Percentiles rank a stretch among this genome's conserved stretches.
phyloP scores from a whole-genome alignment of 805 yeast species.

The Wickerhamiella nectarea region DNA sequence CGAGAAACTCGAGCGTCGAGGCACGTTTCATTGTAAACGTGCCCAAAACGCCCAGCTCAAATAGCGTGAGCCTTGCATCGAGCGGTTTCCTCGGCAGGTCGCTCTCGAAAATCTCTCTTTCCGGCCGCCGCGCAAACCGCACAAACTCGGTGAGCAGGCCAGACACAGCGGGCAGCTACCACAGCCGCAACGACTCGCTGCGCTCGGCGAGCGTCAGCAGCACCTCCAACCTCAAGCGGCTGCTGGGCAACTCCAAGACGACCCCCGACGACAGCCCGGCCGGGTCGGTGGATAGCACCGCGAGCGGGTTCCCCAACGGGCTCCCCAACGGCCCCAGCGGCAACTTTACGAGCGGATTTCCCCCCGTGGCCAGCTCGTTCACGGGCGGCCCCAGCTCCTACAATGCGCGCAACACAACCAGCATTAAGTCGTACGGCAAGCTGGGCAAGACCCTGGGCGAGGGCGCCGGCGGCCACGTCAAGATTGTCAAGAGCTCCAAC shows the following conservation, averaged over 20 bases:
- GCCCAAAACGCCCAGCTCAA: conserved; percentile 37
- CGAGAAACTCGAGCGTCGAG: conserved; percentile 34
- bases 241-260: conserved; percentile 14
- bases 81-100: conserved; percentile 10
- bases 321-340: too few relatives aligned
- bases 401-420: conserved; percentile 1
- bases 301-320: neutral
- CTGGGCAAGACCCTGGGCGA: conserved; percentile 82
- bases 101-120: conserved; percentile 15
- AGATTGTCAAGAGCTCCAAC: conserved; percentile 48
- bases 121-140: conserved; percentile 11
- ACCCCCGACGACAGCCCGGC: conserved; percentile 20
- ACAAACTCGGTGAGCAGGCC: conserved; percentile 6
- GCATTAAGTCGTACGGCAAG: conserved; percentile 59
- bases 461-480: conserved; percentile 90
- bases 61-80: neutral
- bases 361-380: conserved; percentile 13
- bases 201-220: conserved; percentile 2
- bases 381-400: conserved; percentile 8
- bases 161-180: neutral
- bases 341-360: conserved; percentile 1
- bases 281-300: conserved; percentile 14
- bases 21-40: conserved; percentile 75
- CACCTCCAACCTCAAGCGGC: neutral
- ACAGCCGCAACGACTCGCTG: neutral